Evolutionary conservation across 1,284 basidiomycete species (phyloP), one percentile per base, ranked within the genome.

Genomic region (Malassezia cuniculi): DNA sequence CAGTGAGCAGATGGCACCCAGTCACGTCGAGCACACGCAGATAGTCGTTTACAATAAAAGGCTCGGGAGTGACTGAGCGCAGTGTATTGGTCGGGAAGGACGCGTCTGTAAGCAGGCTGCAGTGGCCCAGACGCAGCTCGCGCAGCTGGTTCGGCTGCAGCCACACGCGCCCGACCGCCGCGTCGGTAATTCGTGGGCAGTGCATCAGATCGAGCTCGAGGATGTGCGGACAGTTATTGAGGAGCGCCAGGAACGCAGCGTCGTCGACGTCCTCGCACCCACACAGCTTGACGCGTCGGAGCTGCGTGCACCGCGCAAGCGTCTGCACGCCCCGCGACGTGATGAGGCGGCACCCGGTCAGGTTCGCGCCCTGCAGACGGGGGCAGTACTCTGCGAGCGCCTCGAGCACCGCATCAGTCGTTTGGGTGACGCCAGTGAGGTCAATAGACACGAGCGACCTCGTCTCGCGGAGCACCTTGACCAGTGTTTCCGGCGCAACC

Each of bases 141-240:
- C 93, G 81, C 73, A 97, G 81, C 57, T 85, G 77, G 14, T 71
- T 72, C 2, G 79, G 79, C 55, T 82, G 71, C 12, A 75, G 73
- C 82, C 90, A 93, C 15, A 97, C 75, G 52, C 85, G 79, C 37
- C 85, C 79, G 34, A 87, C 74, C 26, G 84, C 75, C 15, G 72
- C 66, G 62, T 94, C 80, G 9, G 84, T 81, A 58, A 95, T 75
- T 39, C 74, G 74, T 42, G 76, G 74, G 70, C 87, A 89, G 48
- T 79, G 75, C 56, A 85, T 81, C 50, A 97, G 76, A 69, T 97
- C 93, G 52, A 94, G 79, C 69, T 99, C 93, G 38, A 97, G 76
- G 14, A 99, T 74, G 25, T 87, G 75, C 1, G 85, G 82, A 60
- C 89, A 94, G 6, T 75, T 28, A 27, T 46, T 32, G 4, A 57